Conservation (phyloP, 2,329 filamentous ascomycete genomes). For the Cladophialophora bantiana region DNA sequence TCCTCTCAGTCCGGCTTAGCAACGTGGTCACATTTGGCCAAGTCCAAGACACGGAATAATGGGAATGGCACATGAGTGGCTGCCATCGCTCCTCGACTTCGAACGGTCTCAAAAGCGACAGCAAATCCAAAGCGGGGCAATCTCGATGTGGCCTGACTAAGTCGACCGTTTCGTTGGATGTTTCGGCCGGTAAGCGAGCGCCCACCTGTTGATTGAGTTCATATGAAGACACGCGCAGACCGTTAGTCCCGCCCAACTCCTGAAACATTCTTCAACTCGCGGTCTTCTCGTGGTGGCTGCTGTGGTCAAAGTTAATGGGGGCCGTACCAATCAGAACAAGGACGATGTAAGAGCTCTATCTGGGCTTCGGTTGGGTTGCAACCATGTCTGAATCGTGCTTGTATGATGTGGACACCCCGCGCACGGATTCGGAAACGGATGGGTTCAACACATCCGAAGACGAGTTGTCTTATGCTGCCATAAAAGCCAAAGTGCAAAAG, state of each 20-base stretch:
- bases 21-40: background rate
- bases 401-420: background rate
- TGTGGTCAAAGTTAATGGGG: background rate
- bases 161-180: background rate
- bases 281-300: background rate
- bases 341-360: background rate
- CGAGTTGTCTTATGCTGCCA: background rate
- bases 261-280: background rate
- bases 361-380: background rate
- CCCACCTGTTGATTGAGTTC: background rate
- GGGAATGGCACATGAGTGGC: background rate
- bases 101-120: background rate
- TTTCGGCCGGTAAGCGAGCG: constrained; percentile 6
- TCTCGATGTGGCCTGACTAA: background rate
- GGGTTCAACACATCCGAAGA: constrained; percentile 9
- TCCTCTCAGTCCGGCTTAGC: constrained; percentile 6
- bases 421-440: background rate
- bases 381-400: constrained; percentile 1
- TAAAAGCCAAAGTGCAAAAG: background rate
- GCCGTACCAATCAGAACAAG: background rate
- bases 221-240: background rate
- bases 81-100: background rate
- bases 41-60: background rate
- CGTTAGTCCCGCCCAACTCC: background rate
- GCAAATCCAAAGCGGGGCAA: background rate